phyloP scores from a whole-genome alignment of 805 yeast genomes.

The Ogataea wickerhamii region DNA sequence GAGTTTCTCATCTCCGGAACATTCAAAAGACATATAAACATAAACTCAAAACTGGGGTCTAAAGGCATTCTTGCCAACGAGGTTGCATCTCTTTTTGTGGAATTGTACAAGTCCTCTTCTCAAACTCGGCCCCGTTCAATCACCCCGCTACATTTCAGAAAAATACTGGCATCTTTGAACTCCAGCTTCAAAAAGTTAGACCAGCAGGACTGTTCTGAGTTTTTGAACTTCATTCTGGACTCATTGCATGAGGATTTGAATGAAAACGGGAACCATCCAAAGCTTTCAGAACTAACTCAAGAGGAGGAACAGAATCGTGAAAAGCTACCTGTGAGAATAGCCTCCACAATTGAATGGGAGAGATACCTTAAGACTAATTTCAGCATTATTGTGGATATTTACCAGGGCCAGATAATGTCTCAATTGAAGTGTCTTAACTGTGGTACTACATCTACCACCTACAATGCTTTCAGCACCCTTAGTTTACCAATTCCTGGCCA shows the following conservation, averaged over 20 bases:
- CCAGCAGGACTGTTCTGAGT: slow-evolving; percentile 87
- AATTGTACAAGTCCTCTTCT: slow-evolving; percentile 44
- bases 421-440: slow-evolving; percentile 72
- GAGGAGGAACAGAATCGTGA: slow-evolving; percentile 76
- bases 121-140: slow-evolving; percentile 33
- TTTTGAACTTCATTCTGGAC: slow-evolving; percentile 69
- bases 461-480: slow-evolving; percentile 74
- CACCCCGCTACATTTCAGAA: slow-evolving; percentile 63
- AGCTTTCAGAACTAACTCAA: slow-evolving; percentile 56
- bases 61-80: slow-evolving; percentile 72
- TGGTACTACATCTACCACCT: slow-evolving; percentile 76
- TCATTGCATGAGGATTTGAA: slow-evolving; percentile 82
- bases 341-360: slow-evolving; percentile 91
- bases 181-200: slow-evolving; percentile 60
- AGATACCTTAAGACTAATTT: slow-evolving; percentile 74
- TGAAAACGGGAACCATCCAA: slow-evolving; percentile 52
- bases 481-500: slow-evolving; percentile 73
- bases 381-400: slow-evolving; percentile 73
- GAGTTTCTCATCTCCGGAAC: slow-evolving; percentile 57
- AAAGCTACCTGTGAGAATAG: slow-evolving; percentile 66
- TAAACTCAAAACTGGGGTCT: slow-evolving; percentile 71
- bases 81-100: slow-evolving; percentile 57
- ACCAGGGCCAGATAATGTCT: slow-evolving; percentile 89
- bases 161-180: slow-evolving; percentile 63
- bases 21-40: slow-evolving; percentile 66